Percentiles rank a stretch among this genome's conserved stretches.
Conservation (phyloP, 257 asterid genomes). For the Ophiorrhiza pumila region DNA sequence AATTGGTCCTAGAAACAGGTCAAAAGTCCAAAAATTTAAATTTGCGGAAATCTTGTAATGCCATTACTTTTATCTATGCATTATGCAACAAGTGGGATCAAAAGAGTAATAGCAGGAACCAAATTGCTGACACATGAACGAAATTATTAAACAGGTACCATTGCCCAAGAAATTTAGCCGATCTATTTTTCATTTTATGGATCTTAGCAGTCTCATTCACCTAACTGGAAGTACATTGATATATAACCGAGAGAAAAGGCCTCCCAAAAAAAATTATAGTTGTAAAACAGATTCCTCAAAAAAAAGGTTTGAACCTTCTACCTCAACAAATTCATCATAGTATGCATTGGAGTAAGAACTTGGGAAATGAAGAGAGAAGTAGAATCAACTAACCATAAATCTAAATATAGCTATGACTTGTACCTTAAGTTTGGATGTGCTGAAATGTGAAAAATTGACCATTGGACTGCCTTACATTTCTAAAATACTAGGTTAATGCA, state of each 20-base stretch:
- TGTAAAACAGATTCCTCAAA: neutral
- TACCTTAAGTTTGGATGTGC: neutral
- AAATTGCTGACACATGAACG: neutral
- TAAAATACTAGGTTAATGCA: neutral
- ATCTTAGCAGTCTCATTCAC: neutral
- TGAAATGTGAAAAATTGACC: neutral
- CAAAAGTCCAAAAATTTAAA: too few relatives aligned
- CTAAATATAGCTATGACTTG: neutral
- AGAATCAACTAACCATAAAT: neutral
- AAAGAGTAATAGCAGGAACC: neutral
- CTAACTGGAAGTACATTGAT: neutral
- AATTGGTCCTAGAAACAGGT: neutral
- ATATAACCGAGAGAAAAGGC: neutral
- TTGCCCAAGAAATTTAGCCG: neutral
- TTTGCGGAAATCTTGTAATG: neutral
- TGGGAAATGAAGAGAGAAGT: too few relatives aligned
- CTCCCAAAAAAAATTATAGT: neutral
- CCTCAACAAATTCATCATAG: neutral
- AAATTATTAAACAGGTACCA: neutral
- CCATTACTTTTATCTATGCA: neutral
- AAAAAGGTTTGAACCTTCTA: neutral
- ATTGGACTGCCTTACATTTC: neutral
- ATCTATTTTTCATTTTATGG: neutral
- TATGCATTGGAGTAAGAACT: neutral
- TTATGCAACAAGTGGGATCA: neutral